Evolutionary conservation across 2,329 filamentous ascomycete species (phyloP), one percentile per base, ranked within the genome.

Genomic region (Daldinia sp.): DNA sequence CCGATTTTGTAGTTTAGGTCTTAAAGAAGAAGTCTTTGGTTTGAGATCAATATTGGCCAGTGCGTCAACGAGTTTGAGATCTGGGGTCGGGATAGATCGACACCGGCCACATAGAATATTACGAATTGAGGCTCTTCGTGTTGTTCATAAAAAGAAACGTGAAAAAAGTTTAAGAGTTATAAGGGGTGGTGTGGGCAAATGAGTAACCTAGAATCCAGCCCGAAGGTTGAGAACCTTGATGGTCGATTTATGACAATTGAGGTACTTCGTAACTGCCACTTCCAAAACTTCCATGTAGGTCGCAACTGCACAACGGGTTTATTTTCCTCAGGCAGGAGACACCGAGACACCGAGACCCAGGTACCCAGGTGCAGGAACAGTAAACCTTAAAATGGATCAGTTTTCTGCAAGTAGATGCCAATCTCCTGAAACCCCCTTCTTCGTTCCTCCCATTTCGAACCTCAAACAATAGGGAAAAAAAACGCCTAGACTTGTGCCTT

Each of bases 211-310:
- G 55, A 48, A 41, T 54, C 43, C 35, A 60, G 58, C 23, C 53
- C 19, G 47, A 45, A 10, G 52, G 54, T 56, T 61, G 64, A 66
- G 64, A 61, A 64, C 58, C 61, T 64, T 64, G 61, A 64, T 61
- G 64, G 61, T 43, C 61, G 25, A 27, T 35, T 35, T 17, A 25
- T 50, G 35, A 58, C 48, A 54, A 34, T 54, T 50, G 48, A 25
- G 41, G 43, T 56, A 50, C 29, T 50, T 50, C 34, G 34, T n/a
- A 37, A 37, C 34, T 8, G 7, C n/a, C n/a, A 10, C 15, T 37
- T 37, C n/a, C n/a, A n/a, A n/a, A n/a, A n/a, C n/a, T n/a, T n/a
- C n/a, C n/a, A n/a, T n/a, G n/a, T n/a, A n/a, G n/a, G 35, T 15
- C 17, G 15, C 19, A 39, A 37, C 34, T 37, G 15, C 35, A 15